Conservation (phyloP, 129 eudicot genomes). For the Helianthus tuberosus region DNA sequence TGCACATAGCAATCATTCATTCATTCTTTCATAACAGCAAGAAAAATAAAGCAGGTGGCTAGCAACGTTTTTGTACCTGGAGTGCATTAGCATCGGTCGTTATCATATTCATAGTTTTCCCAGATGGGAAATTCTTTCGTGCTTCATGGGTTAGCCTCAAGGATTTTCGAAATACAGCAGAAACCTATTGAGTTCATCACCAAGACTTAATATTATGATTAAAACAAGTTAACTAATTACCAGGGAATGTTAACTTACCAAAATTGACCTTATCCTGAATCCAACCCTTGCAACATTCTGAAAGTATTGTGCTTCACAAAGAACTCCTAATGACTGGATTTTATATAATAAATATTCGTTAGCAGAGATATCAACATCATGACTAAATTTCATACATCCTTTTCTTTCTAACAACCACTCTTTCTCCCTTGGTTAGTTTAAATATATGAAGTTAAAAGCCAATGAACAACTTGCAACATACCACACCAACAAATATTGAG, state of each 20-base stretch:
- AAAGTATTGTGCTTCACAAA: constrained; percentile 94
- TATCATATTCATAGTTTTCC: constrained; percentile 88
- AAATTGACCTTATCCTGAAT: constrained; percentile 79
- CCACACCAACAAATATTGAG: constrained; percentile 91
- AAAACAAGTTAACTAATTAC: neutral
- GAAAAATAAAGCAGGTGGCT: constrained; percentile 2
- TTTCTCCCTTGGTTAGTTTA: neutral
- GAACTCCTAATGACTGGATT: constrained; percentile 80
- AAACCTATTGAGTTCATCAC: constrained; percentile 50
- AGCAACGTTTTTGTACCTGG: constrained; percentile 48
- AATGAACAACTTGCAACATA: constrained; percentile 42
- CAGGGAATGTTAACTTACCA: constrained; percentile 45
- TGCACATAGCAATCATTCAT: constrained; percentile 43
- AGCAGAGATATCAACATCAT: constrained; percentile 12
- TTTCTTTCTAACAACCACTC: neutral
- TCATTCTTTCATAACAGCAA: neutral
- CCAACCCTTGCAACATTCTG: constrained; percentile 94
- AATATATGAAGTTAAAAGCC: constrained; percentile 2
- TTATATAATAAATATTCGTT: constrained; percentile 14
- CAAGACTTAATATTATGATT: neutral
- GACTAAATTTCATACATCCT: constrained; percentile 13
- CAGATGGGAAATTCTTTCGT: constrained; percentile 68
- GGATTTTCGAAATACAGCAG: constrained; percentile 89
- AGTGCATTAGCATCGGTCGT: constrained; percentile 96
- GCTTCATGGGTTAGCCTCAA: constrained; percentile 86